Evolutionary conservation across 2,329 filamentous ascomycete genomes (phyloP).

Genomic region (Tricladium varicosporioides): DNA sequence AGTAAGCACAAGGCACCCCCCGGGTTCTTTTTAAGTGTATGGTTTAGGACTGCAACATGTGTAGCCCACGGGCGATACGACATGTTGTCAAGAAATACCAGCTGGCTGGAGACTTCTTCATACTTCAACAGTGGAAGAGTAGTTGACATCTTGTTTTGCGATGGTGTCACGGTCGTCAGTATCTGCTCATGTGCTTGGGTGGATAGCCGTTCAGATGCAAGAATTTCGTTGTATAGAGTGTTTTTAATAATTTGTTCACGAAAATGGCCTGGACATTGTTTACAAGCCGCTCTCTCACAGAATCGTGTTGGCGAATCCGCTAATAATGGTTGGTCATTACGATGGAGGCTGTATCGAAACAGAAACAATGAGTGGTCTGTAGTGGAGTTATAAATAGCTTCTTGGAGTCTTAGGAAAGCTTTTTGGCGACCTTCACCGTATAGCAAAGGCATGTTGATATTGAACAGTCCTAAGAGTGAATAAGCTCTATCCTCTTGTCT

Average conservation of each 20-base stretch:
- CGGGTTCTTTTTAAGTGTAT: background rate
- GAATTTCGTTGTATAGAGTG: background rate
- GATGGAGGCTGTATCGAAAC: slow-evolving; percentile 8
- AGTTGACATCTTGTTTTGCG: slow-evolving; percentile 8
- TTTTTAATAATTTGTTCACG: too few species aligned
- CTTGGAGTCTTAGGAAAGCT: slow-evolving; percentile 36
- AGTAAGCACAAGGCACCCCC: background rate
- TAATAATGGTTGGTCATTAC: slow-evolving; percentile 5
- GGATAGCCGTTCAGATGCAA: background rate
- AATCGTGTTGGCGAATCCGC: slow-evolving; percentile 11
- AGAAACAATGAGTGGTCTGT: slow-evolving; percentile 26
- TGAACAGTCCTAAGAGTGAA: slow-evolving; percentile 43
- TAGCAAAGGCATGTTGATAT: slow-evolving; percentile 42
- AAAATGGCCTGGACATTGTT: too few species aligned
- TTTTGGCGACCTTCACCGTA: slow-evolving; percentile 35
- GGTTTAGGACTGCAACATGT: background rate
- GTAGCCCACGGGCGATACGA: too few species aligned
- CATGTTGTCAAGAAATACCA: background rate
- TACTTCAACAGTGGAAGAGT: slow-evolving; percentile 8
- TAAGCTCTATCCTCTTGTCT: slow-evolving; percentile 42
- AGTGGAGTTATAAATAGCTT: slow-evolving; percentile 31
- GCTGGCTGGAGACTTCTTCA: background rate
- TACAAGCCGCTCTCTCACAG: slow-evolving; percentile 5
- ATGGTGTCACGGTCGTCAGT: slow-evolving; percentile 9
- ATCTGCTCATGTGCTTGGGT: slow-evolving; percentile 17